phyloP scores from a whole-genome alignment of 805 yeast genomes.

The Pichia gijzeniarum region DNA sequence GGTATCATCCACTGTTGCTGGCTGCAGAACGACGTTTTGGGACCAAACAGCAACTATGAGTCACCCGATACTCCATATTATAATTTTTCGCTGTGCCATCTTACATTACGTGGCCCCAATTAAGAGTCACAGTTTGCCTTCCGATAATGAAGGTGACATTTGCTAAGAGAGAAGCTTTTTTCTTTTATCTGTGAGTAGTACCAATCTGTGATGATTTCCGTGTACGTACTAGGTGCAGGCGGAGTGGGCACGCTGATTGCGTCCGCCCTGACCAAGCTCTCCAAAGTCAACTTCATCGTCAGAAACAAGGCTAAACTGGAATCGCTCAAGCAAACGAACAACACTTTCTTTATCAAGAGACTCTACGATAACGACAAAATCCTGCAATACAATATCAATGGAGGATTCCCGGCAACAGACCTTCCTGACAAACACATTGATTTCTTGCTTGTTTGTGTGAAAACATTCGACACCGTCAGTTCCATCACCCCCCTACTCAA shows the following conservation, averaged over 20 bases:
- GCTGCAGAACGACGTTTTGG: too few relatives aligned
- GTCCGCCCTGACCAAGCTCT: slow-evolving; percentile 17
- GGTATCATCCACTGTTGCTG: too few relatives aligned
- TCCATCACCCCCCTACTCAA: slow-evolving; percentile 55
- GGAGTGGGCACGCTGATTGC: slow-evolving; percentile 31
- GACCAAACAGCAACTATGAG: too few relatives aligned
- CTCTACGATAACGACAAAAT: slow-evolving; percentile 19
- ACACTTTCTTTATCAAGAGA: slow-evolving; percentile 20
- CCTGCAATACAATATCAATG: slow-evolving; percentile 14
- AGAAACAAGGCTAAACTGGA: slow-evolving; percentile 22
- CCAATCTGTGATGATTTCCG: slow-evolving; percentile 10
- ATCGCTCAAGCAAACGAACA: slow-evolving; percentile 15
- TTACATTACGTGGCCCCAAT: too few relatives aligned
- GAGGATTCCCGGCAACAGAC: slow-evolving; percentile 14
- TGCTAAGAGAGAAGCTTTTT: too few relatives aligned
- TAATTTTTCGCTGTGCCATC: too few relatives aligned
- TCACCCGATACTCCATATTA: too few relatives aligned
- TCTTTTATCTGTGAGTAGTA: too few relatives aligned
- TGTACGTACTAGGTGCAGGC: slow-evolving; percentile 32
- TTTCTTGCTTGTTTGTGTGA: slow-evolving; percentile 63
- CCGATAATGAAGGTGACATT: too few relatives aligned
- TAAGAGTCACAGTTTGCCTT: too few relatives aligned
- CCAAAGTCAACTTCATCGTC: slow-evolving; percentile 23
- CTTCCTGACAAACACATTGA: slow-evolving; percentile 21
- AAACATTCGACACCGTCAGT: slow-evolving; percentile 62